Evolutionary conservation across 176 grass and related monocot genomes (phyloP).

Genomic region (Triticum dicoccoides): DNA sequence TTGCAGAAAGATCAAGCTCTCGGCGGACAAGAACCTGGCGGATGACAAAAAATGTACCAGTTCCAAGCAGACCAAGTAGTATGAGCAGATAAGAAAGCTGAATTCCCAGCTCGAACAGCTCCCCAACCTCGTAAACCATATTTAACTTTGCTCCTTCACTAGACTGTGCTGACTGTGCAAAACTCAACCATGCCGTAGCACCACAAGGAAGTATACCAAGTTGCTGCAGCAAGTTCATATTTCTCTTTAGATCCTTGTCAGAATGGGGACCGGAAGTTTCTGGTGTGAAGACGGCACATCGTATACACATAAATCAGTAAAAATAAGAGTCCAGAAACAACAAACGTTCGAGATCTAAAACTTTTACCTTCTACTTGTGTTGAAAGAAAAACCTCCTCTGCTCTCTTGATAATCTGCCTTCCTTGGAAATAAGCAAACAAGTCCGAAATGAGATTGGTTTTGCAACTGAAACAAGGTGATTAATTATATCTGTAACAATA

Average conservation of each 20-base stretch:
- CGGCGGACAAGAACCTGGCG: slow-evolving; percentile 91
- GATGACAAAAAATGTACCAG: slow-evolving; percentile 87
- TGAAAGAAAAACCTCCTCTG: background rate
- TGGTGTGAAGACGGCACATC: background rate
- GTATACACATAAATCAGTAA: background rate
- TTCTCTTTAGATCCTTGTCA: slow-evolving; percentile 27
- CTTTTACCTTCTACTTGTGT: slow-evolving; percentile 19
- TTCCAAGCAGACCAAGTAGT: slow-evolving; percentile 82
- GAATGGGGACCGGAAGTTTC: background rate
- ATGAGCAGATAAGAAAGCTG: slow-evolving; percentile 87
- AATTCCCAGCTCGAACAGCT: slow-evolving; percentile 94
- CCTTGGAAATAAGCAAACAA: slow-evolving; percentile 36
- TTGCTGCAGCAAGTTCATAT: slow-evolving; percentile 25
- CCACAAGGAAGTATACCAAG: slow-evolving; percentile 48
- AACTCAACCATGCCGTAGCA: slow-evolving; percentile 65
- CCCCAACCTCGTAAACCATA: slow-evolving; percentile 76
- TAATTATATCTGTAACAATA: background rate
- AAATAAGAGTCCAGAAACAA: background rate
- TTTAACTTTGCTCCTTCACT: slow-evolving; percentile 64
- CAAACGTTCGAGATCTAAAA: background rate
- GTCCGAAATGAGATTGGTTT: slow-evolving; percentile 24
- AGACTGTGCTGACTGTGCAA: slow-evolving; percentile 46
- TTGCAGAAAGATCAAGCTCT: slow-evolving; percentile 98
- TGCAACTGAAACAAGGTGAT: background rate
- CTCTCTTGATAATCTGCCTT: slow-evolving; percentile 28